Evolutionary conservation across 1,284 basidiomycete genomes (phyloP).

Genomic region (Takashimella tepidaria): DNA sequence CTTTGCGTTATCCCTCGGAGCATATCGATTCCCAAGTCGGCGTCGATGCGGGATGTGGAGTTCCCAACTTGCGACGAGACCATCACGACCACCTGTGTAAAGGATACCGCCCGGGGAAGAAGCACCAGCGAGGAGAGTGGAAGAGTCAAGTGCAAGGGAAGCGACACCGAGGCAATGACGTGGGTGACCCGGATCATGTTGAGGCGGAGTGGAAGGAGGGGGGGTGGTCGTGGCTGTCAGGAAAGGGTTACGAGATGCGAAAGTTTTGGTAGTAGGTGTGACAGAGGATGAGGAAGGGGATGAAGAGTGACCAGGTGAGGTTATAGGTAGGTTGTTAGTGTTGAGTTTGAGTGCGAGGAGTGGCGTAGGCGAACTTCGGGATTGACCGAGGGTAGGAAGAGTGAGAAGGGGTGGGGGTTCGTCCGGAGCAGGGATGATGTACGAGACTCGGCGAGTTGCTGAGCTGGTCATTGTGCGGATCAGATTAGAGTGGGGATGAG

Average conservation of each 20-base stretch:
- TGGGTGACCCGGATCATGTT: constrained; percentile 53
- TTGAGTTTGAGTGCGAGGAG: constrained; percentile 58
- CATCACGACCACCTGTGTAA: constrained; percentile 89
- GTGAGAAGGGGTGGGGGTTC: constrained; percentile 61
- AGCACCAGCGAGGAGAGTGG: constrained; percentile 64
- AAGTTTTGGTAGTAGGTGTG: constrained; percentile 8
- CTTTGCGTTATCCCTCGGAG: constrained; percentile 21
- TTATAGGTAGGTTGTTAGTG: constrained; percentile 45
- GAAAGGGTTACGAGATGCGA: constrained; percentile 30
- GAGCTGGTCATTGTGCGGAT: constrained; percentile 17
- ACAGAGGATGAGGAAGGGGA: no score
- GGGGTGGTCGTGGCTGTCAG: constrained; percentile 13
- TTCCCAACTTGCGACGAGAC: constrained; percentile 87
- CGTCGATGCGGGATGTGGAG: constrained; percentile 62
- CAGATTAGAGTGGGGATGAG: not conserved
- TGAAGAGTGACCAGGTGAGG: constrained; percentile 13
- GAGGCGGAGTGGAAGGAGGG: constrained; percentile 9
- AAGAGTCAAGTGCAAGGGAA: constrained; percentile 76
- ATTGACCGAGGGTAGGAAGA: constrained; percentile 61
- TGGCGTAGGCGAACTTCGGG: constrained; percentile 47
- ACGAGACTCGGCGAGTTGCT: constrained; percentile 62
- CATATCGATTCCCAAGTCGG: constrained; percentile 43
- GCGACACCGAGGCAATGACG: constrained; percentile 82
- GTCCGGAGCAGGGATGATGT: constrained; percentile 70
- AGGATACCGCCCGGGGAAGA: constrained; percentile 78